Base-by-base conservation (phyloP, 306 rosid genomes). In the Prunus dulcis region DNA sequence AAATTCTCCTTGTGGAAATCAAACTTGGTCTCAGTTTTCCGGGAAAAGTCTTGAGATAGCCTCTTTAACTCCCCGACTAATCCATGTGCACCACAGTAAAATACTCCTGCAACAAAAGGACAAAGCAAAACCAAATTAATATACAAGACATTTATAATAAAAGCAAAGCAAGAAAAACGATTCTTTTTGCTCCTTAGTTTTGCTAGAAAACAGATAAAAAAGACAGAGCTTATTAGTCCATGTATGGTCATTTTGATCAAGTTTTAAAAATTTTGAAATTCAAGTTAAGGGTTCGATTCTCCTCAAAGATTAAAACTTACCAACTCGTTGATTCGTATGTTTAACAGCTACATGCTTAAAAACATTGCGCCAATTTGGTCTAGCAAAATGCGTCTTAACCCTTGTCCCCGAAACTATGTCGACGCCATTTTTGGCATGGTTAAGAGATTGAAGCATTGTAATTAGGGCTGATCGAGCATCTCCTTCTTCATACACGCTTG, bases 1-100 rank as follows among this genome's bases (percentile, higher is more conserved):
- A 95, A 95, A 64, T 89, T 92, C 80, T 92, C 97, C 66, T 90
- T 89, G 41, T 94, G 98, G 76, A 94, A 94, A 87, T 94, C 96
- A 41, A 94, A 90, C 74, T 89, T 90, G 51, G 98, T 94, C 87
- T 72, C 79, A 47, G 92, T 90, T 82, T 87, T 94, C 74, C 95
- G 75, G 49, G 93, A 92, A 18, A 91, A 94, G 72, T 94, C 95
- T 3, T 86, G 87, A 67, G 98, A 82, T 63, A 85, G 80, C 71
- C 87, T 82, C 67, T 82, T 89, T 11, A 94, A 84, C 73, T 94
- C 93, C 64, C 96, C 91, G 27, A 84, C 94, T 83, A 91, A 69
- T 67, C 83, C 87, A 56, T 64, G 90, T 0, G 90, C 88, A 32
- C 97, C 98, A 79, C 97, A 91, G 81, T 94, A 91, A 78, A 94